phyloP scores from a whole-genome alignment of 257 asterid genomes.

The Leptodermis oblonga region DNA sequence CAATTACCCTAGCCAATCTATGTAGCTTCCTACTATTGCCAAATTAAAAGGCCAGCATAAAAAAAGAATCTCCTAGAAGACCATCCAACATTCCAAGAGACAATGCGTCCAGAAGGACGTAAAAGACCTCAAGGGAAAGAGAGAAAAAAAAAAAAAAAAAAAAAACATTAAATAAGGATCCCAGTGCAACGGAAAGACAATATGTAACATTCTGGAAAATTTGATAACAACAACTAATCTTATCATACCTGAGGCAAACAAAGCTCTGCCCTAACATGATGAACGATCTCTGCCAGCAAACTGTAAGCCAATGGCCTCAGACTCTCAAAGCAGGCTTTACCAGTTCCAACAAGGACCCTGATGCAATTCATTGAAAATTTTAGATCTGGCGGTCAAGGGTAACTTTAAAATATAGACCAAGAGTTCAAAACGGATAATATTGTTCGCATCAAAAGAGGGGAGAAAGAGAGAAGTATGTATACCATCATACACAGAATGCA shows the following conservation, averaged over 20 bases:
- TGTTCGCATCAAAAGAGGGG: neutral
- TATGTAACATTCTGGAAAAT: neutral
- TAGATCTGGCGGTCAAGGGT: neutral
- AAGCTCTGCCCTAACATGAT: slow-evolving; percentile 94
- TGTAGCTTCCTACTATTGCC: neutral
- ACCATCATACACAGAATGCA: too few species aligned
- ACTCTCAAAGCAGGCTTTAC: slow-evolving; percentile 96
- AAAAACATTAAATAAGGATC: neutral
- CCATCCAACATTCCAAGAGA: neutral
- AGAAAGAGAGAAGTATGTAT: neutral
- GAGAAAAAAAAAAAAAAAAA: neutral
- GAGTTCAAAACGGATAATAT: neutral
- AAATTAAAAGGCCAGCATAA: neutral
- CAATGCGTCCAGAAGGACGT: neutral
- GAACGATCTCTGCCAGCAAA: slow-evolving; percentile 97
- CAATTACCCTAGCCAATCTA: neutral
- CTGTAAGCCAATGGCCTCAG: slow-evolving; percentile 98
- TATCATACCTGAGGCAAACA: slow-evolving; percentile 81
- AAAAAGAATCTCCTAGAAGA: neutral
- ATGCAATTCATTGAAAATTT: slow-evolving; percentile 26
- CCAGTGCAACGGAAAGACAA: neutral
- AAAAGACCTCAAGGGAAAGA: neutral
- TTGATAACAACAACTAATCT: neutral
- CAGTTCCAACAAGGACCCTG: slow-evolving; percentile 99
- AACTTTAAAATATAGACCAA: neutral